These are phyloP conservation scores for Hibiscus trionum DNA, from an alignment of 345 rosid genomes.

Conservation along the genomic window DNA sequence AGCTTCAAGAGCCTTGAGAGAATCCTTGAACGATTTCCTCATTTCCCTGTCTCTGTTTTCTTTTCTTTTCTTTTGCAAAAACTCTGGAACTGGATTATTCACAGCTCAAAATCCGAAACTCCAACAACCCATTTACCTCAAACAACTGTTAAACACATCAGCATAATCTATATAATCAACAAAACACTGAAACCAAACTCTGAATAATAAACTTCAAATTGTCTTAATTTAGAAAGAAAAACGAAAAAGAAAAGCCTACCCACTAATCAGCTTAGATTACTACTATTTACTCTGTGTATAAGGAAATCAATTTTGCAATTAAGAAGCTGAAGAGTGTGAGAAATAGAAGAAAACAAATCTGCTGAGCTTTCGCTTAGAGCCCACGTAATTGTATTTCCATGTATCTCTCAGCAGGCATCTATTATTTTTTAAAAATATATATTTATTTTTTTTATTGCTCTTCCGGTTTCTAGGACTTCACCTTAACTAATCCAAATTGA, in stretches of 20 bases:
- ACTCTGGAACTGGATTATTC: conserved; percentile 11
- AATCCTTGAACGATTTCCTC: conserved; percentile 93
- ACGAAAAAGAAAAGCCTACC: neutral
- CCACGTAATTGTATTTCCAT: conserved; percentile 46
- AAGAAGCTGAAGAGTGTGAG: conserved; percentile 13
- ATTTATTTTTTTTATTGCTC: too few species aligned
- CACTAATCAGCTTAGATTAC: neutral
- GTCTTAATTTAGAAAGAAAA: neutral
- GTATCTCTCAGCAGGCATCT: neutral
- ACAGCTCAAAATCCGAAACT: conserved; percentile 13
- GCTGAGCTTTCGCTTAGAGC: conserved; percentile 50
- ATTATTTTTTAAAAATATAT: neutral
- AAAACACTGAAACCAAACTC: too few species aligned
- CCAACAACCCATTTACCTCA: conserved; percentile 9
- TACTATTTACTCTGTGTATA: neutral
- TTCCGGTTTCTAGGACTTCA: too few species aligned
- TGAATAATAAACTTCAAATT: neutral
- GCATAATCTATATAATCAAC: neutral
- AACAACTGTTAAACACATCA: neutral
- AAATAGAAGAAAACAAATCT: neutral
- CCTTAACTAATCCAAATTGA: too few species aligned
- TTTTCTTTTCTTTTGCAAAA: neutral
- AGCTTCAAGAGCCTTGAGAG: conserved; percentile 94
- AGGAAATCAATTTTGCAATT: neutral
- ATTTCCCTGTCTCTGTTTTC: conserved; percentile 28